A percentile compares a stretch with the other conserved stretches of the same genome.
phyloP scores from a whole-genome alignment of 257 asterid species.

The Nicotiana otophora region DNA sequence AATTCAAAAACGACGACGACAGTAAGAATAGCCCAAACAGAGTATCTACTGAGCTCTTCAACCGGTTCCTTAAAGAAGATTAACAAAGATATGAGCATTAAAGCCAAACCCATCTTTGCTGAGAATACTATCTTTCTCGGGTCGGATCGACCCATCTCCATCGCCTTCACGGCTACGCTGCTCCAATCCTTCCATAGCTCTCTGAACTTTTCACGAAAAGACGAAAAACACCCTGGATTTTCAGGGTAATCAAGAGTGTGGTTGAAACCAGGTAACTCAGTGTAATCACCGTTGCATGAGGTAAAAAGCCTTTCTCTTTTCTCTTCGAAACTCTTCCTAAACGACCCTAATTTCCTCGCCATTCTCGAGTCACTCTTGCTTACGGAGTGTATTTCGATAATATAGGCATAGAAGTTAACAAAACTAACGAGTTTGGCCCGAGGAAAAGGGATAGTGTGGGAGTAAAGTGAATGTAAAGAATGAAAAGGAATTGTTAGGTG shows the following conservation, averaged over 20 bases:
- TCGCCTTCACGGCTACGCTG: constrained; percentile 24
- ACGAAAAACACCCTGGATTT: constrained; percentile 14
- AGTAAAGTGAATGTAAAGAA: neutral
- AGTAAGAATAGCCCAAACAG: constrained; percentile 73
- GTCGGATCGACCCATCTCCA: constrained; percentile 60
- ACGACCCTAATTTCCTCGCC: constrained; percentile 23
- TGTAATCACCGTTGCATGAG: constrained; percentile 15
- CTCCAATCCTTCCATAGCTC: constrained; percentile 19
- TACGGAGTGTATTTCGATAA: neutral
- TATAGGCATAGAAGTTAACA: neutral
- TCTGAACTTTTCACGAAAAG: neutral
- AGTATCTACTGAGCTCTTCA: constrained; percentile 40
- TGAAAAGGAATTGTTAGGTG: neutral
- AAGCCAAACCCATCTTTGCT: constrained; percentile 59
- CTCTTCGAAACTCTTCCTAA: constrained; percentile 29
- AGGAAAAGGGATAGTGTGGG: neutral
- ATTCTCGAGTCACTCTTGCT: neutral
- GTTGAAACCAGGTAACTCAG: constrained; percentile 14
- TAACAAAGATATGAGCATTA: constrained; percentile 50
- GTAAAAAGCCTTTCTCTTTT: constrained; percentile 25
- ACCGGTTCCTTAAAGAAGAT: constrained; percentile 56
- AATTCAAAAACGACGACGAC: constrained; percentile 79
- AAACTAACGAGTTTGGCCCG: neutral
- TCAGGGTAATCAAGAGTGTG: neutral
- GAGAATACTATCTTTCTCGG: constrained; percentile 62